phyloP scores from a whole-genome alignment of 1,139 yeast species.

The Geotrichum cucujoidarum region DNA sequence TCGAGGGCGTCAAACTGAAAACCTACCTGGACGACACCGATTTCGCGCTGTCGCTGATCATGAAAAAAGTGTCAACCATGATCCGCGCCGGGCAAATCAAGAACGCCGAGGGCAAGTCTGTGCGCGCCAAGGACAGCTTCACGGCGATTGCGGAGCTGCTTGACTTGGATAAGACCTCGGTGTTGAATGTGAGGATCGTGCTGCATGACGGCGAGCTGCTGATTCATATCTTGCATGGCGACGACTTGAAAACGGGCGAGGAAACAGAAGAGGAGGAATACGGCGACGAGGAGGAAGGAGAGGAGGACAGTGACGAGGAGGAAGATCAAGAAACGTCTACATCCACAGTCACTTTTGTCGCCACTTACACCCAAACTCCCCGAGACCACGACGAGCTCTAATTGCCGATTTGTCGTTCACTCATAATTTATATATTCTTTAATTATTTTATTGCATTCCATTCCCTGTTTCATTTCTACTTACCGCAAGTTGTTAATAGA shows the following conservation, averaged over 20 bases:
- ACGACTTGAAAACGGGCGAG: slow-evolving; percentile 2
- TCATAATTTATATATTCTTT: too few species aligned
- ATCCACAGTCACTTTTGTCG: slow-evolving; percentile 1
- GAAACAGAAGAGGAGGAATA: neutral
- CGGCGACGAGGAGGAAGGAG: neutral
- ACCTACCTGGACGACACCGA: slow-evolving; percentile 19
- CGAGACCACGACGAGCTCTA: too few species aligned
- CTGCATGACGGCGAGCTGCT: slow-evolving; percentile 22
- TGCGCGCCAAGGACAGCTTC: slow-evolving; percentile 23
- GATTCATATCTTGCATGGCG: slow-evolving; percentile 18
- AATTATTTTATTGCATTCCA: too few species aligned
- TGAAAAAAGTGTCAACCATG: slow-evolving; percentile 5
- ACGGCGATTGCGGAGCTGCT: slow-evolving; percentile 22
- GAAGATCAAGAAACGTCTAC: slow-evolving; percentile 7
- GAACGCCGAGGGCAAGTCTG: slow-evolving; percentile 21
- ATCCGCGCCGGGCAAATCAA: slow-evolving; percentile 8
- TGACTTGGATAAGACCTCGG: slow-evolving; percentile 21
- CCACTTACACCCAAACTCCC: too few species aligned
- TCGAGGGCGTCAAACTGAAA: neutral
- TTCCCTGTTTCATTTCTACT: too few species aligned
- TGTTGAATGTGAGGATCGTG: slow-evolving; percentile 21
- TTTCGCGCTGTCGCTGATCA: slow-evolving; percentile 14
- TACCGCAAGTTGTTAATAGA: too few species aligned
- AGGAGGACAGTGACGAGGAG: slow-evolving; percentile 7
- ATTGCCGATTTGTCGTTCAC: too few species aligned